These are phyloP conservation scores for Cordyceps cicadae DNA, from an alignment of 2,329 filamentous ascomycete species.

Conservation along the genomic window DNA sequence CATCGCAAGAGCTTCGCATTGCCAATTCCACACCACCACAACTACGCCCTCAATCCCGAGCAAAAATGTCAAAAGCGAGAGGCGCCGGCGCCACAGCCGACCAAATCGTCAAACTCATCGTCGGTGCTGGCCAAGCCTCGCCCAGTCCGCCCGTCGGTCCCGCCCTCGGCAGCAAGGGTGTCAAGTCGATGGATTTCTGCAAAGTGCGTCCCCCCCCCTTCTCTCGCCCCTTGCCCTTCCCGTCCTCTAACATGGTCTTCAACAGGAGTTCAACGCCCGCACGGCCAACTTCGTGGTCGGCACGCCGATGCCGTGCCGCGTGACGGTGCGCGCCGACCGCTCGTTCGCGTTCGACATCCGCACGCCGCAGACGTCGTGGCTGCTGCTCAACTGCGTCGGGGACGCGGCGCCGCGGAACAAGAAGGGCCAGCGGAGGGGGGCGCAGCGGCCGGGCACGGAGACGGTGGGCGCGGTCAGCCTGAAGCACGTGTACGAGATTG, in stretches of 20 bases:
- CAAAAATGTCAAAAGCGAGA: constrained; percentile 44
- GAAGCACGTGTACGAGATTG: constrained; percentile 97
- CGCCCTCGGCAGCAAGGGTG: constrained; percentile 90
- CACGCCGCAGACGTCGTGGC: constrained; percentile 87
- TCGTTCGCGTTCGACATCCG: constrained; percentile 89
- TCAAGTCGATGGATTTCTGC: constrained; percentile 99
- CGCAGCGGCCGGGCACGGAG: constrained; percentile 65
- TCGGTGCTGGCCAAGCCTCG: constrained; percentile 89
- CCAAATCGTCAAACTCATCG: constrained; percentile 92
- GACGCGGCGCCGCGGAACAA: constrained; percentile 57
- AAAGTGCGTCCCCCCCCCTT: constrained; percentile 57
- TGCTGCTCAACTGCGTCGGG: constrained; percentile 70
- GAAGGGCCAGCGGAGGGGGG: constrained; percentile 72
- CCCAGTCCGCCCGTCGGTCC: constrained; percentile 95
- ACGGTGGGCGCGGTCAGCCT: constrained; percentile 77
- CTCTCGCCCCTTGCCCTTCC: background rate
- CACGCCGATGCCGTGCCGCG: constrained; percentile 81
- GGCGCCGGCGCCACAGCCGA: constrained; percentile 34
- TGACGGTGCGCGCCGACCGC: constrained; percentile 87
- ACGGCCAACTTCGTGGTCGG: constrained; percentile 77
- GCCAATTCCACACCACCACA: constrained; percentile 10
- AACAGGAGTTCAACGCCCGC: constrained; percentile 90
- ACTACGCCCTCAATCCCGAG: constrained; percentile 9
- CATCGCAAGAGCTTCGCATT: background rate
- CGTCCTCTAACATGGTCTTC: background rate